Base-by-base conservation (phyloP, 371 early-diverging fungal genomes). In the Chytridium lagenaria region DNA sequence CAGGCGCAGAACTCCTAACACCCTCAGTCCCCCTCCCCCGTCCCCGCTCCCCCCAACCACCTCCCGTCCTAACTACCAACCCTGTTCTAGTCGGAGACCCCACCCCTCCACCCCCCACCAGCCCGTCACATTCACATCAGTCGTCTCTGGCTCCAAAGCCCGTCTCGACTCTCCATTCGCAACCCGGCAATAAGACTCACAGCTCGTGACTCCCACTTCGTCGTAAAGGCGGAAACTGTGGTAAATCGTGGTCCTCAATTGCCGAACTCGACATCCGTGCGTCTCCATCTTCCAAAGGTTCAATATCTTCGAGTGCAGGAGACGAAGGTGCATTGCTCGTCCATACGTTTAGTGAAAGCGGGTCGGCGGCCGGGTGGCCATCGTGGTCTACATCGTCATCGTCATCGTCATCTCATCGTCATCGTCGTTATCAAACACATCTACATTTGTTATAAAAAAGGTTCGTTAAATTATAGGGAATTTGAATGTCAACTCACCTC, bases 131-230 rank as follows among this genome's bases (percentile, higher is more conserved):
- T 3, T 61, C 12, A 61, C 26, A 34, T 61, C 61, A 31, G 34
- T 61, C 12, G 61, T 61, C 36, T 61, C 61, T 2, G 61, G 61
- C 2, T 61, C 61, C 61, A 61, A 61, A 34, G 61, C 34, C 36
- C 36, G 16, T 10, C 55, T 12, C 36, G 61, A 61, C 12, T 61
- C 37, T 61, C 61, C 10, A 5, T 33, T 34, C 37, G 55, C 5
- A n/a, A n/a, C 26, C 26, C 55, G 19, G 36, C 30, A 36, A 61
- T 61, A 7, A 61, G 36, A 15, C 34, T 37, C 7, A 61, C 34
- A 34, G 61, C 61, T 61, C 61, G 23, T 61, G 61, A 36, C 61
- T 61, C 7, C 19, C 16, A 22, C 34, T 5, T 23, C 61, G 16
- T 12, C 37, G 30, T 5, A 61, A 12, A 5, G 61, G 61, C 34